Conservation (phyloP, 768 basidiomycete species). For the Cyclocybe cylindracea region DNA sequence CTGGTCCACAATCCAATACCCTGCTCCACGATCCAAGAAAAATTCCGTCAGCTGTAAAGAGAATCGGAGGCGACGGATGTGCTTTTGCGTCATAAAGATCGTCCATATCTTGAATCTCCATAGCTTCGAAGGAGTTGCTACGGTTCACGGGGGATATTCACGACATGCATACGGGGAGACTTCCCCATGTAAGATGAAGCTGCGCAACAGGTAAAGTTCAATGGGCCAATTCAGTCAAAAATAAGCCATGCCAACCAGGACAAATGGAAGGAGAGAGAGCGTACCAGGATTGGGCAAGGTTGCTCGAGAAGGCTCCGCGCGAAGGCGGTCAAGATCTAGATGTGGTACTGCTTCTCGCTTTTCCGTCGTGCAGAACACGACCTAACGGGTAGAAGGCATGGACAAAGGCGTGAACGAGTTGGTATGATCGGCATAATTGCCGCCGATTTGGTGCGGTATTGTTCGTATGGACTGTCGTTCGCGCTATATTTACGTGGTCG, state of each 20-base stretch:
- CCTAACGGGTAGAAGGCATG: slow-evolving; percentile 35
- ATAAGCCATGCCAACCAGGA: slow-evolving; percentile 17
- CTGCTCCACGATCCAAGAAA: slow-evolving; percentile 27
- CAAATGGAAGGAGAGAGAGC: slow-evolving; percentile 7
- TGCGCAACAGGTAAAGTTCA: slow-evolving; percentile 14
- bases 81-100: slow-evolving; percentile 53
- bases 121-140: slow-evolving; percentile 63
- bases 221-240: slow-evolving; percentile 12
- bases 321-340: slow-evolving; percentile 19
- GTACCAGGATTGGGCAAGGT: slow-evolving; percentile 55
- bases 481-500: slow-evolving; percentile 50
- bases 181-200: slow-evolving; percentile 21
- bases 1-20: no score
- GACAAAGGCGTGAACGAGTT: slow-evolving; percentile 28
- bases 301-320: slow-evolving; percentile 34
- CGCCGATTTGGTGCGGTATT: slow-evolving; percentile 37
- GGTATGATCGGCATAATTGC: slow-evolving; percentile 33
- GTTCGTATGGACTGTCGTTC: slow-evolving; percentile 35
- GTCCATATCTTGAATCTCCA: slow-evolving; percentile 79
- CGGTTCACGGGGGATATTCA: slow-evolving; percentile 29
- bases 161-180: slow-evolving; percentile 34
- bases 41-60: slow-evolving; percentile 75
- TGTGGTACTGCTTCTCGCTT: slow-evolving; percentile 43
- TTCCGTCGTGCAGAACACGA: slow-evolving; percentile 54
- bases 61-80: slow-evolving; percentile 70